Evolutionary conservation across 805 yeast species (phyloP), one percentile per base, ranked within the genome.

Genomic region (Yamadazyma sp.): DNA sequence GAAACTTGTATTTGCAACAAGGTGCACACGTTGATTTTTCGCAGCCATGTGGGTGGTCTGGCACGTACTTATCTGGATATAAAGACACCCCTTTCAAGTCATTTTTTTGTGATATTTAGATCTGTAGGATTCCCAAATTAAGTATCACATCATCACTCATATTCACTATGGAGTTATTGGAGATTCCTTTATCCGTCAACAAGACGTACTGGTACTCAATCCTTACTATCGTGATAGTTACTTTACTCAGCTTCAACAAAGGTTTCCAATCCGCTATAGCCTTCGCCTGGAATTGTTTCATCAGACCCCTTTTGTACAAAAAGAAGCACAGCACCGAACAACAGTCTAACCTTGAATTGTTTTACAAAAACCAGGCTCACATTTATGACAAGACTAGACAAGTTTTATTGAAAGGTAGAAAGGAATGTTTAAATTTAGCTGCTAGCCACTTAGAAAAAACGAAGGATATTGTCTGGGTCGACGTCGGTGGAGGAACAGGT

Each of bases 401-500:
- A 32, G 62, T 72, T 24, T 66, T 85, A 27, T 68, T 85, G 47
- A 75, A 83, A 58, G 95, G 95, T 14, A 71, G 95, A 50, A 78
- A 76, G 50, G 73, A 72, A 39, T 80, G 86, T 40, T 64, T 84
- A 38, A 68, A 68, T 35, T 56, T 83, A 41, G 84, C 85, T 1
- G 70, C 67, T 20, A 57, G 81, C 17, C 89, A 84, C 56, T 59
- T 82, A 24, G 45, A 54, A 23, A 66, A 63, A 36, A 59, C 57
- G 18, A 52, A 56, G 27, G 71, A 72, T 35, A 60, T 82, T 30
- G 78, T 82, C 30, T 83, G 90, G 90, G 70, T 83, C 34, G 90
- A 83, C 55, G 75, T 86, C 52, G 95, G 95, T 35, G 95, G 95
- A 21, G 95, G 95, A 16, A 85, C 95, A 5, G 95, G 95, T 32